Base-by-base conservation (phyloP, 495 filamentous ascomycete species). In the Sabuloglossum arenarium region DNA sequence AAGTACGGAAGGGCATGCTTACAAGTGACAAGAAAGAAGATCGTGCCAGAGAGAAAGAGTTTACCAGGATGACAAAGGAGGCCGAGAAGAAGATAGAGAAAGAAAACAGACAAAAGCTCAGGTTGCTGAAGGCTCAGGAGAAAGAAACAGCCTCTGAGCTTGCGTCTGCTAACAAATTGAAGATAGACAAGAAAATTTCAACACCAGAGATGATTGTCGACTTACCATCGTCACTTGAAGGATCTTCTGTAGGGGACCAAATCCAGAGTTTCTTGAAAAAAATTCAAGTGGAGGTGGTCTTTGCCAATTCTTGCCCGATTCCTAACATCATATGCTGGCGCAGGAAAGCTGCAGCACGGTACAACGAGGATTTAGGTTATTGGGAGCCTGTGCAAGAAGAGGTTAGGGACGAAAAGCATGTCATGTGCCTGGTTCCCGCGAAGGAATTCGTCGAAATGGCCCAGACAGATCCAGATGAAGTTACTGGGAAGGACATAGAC, bases 131-230 rank as follows among this genome's bases (percentile, higher is more conserved):
- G 60, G 63, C 74, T 5, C 69, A 67, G 46, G 78, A 85, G 61
- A 89, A 82, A 63, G 75, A 82, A 54, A 69, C 70, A 11, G 81
- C 78, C 14, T 76, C 78, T 12, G 85, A 88, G 42, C 69, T 89
- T 10, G 75, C 78, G 11, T 81, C 81, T 49, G 84, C 80, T 46
- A 91, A 94, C 67, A 87, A 80, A 62, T 69, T 82, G 3, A 81
- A 79, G 53, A 82, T 77, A 0, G 79, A 86, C 66, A 88, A 84
- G 68, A 91, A 87, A 61, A 73, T 81, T 16, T 81, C 85, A 0
- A 76, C 76, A 0, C 76, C 74, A 0, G 86, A 94, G 67, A 91
- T 94, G 85, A 84, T 94, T n/a, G 72, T 87, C 4, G 82, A 88
- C 65, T 69, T 94, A 23, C 75, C 85, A 0, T 67, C 62, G 8